Evolutionary conservation across 2,329 filamentous ascomycete genomes (phyloP).

Genomic region (Conoideocrella luteorostrata): DNA sequence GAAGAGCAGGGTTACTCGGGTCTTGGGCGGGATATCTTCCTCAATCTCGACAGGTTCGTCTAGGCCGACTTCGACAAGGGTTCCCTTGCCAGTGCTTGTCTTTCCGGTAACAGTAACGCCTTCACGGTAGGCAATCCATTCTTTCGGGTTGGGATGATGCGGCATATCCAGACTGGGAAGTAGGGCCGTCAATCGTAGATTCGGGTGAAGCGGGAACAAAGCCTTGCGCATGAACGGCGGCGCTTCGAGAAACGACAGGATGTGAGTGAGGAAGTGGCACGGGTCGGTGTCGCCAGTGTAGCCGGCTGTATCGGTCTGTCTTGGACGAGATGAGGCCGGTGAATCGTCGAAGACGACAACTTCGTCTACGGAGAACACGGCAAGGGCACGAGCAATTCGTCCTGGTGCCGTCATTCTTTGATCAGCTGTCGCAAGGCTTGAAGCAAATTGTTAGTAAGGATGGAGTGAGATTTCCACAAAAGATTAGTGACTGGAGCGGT

Average conservation of each 20-base stretch:
- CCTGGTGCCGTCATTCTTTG: slow-evolving; percentile 68
- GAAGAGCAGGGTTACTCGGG: slow-evolving; percentile 65
- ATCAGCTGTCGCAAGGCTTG: slow-evolving; percentile 64
- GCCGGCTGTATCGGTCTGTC: slow-evolving; percentile 41
- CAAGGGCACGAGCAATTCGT: slow-evolving; percentile 71
- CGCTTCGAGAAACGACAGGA: slow-evolving; percentile 76
- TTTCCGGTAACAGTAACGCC: slow-evolving; percentile 56
- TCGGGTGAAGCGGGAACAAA: slow-evolving; percentile 73
- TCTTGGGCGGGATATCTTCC: slow-evolving; percentile 59
- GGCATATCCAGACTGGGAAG: slow-evolving; percentile 78
- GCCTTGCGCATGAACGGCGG: slow-evolving; percentile 73
- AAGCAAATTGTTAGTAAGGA: not conserved
- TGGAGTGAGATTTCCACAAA: not conserved
- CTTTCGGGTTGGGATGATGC: slow-evolving; percentile 68
- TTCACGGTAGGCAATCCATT: slow-evolving; percentile 76
- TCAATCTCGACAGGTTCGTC: slow-evolving; percentile 50
- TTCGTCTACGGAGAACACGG: slow-evolving; percentile 81
- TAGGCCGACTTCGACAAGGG: slow-evolving; percentile 52
- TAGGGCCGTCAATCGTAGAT: slow-evolving; percentile 65
- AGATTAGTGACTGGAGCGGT: not conserved
- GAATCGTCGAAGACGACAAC: slow-evolving; percentile 75
- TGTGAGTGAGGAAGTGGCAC: slow-evolving; percentile 70
- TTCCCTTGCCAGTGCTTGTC: slow-evolving; percentile 37
- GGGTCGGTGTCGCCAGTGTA: slow-evolving; percentile 69
- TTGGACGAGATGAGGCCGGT: slow-evolving; percentile 37